Conservation (phyloP, 2,329 filamentous ascomycete species). For the Davidsoniella virescens region DNA sequence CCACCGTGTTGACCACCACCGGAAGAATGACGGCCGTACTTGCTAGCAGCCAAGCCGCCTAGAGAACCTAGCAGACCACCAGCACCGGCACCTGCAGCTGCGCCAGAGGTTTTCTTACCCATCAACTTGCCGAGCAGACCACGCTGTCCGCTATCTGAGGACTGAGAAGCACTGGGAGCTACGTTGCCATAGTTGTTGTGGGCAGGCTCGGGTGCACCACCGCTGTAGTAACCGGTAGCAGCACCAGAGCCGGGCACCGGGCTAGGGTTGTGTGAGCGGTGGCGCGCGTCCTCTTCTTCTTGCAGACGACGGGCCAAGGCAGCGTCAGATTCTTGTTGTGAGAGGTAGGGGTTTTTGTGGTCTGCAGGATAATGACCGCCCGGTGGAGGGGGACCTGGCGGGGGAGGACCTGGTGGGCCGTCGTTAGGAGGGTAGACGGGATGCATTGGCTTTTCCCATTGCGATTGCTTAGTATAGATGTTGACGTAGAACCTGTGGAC, state of each 20-base stretch:
- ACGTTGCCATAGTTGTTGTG: conserved; percentile 3
- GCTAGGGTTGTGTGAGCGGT: conserved; percentile 28
- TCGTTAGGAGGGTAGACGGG: conserved; percentile 40
- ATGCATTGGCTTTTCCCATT: conserved; percentile 72
- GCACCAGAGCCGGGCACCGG: conserved; percentile 12
- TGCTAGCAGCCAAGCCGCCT: conserved; percentile 5
- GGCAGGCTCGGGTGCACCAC: not conserved
- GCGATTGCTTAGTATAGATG: conserved; percentile 69
- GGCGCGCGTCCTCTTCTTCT: conserved; percentile 57
- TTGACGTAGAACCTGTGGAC: conserved; percentile 71
- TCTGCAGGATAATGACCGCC: conserved; percentile 40
- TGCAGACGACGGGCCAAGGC: conserved; percentile 61
- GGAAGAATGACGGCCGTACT: conserved; percentile 12
- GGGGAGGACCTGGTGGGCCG: conserved; percentile 36
- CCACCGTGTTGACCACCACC: conserved; percentile 20
- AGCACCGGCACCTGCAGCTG: conserved; percentile 15
- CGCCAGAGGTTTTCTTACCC: conserved; percentile 22
- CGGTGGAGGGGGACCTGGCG: conserved; percentile 52
- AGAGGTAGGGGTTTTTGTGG: conserved; percentile 58
- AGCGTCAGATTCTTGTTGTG: conserved; percentile 54
- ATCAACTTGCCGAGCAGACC: conserved; percentile 38
- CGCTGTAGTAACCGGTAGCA: not conserved
- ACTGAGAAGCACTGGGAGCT: conserved; percentile 4
- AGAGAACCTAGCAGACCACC: conserved; percentile 4
- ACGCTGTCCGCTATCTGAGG: conserved; percentile 19